Base-by-base conservation (phyloP, 2,329 filamentous ascomycete species). In the Neopestalotiopsis clavispora region DNA sequence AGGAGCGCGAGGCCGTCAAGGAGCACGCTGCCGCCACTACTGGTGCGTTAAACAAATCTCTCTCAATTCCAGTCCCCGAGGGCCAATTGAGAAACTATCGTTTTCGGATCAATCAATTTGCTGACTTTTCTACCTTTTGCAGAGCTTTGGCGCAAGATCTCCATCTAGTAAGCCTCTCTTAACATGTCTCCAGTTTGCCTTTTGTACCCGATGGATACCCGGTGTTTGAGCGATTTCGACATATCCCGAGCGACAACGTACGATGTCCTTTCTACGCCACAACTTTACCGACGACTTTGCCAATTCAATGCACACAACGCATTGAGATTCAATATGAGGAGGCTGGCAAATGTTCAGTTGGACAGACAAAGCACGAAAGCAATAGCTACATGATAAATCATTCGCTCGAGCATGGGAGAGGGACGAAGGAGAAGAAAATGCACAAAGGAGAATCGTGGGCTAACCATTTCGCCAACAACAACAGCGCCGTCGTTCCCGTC, bases 61-160 rank as follows among this genome's bases (percentile, higher is more conserved):
- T 30, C n/a, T 28, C 20, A 3, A 1, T 20, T 17, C 6, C 34
- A 38, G 34, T 38, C 34, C 1, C 34, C 34, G 5, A 10, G 40
- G 20, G 20, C 28, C 4, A 23, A 13, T 28, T 28, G 23, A 28
- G 23, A 28, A 28, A 28, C 23, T 1, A 28, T 28, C 23, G 23
- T 28, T 28, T 28, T 28, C 3, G 23, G 23, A 28, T 28, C 23
- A 28, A 28, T 34, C 13, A 38, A 59, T 56, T 28, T 38, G 56
- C 81, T 85, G 74, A 84, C 78, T 17, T 74, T 72, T 69, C 69
- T 38, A 10, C 10, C 34, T 38, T 70, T 72, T 67, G 69, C 79
- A 97, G 95, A 94, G 78, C 90, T 97, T 78, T 99, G 96, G 96
- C 91, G 90, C 84, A 98, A 97, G 88, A 91, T 98, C 78, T 96